Conservation (phyloP, 768 basidiomycete species). For the Mycena leptocephala region DNA sequence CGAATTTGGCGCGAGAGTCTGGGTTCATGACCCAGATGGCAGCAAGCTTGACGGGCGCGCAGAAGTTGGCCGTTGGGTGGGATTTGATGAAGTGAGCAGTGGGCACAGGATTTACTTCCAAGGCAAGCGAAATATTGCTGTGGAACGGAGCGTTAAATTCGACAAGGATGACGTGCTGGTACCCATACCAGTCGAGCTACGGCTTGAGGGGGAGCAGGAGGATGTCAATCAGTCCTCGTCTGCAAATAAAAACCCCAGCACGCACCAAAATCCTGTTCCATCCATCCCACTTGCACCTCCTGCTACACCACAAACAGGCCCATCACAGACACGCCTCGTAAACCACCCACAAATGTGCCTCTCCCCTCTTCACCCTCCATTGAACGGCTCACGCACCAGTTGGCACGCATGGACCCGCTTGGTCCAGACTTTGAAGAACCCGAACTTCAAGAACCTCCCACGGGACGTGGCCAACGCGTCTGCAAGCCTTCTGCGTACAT, state of each 20-base stretch:
- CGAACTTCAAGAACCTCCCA: background rate
- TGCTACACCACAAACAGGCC: background rate
- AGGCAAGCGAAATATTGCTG: slow-evolving; percentile 40
- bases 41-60: slow-evolving; percentile 46
- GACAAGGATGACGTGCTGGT: slow-evolving; percentile 30
- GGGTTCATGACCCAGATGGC: slow-evolving; percentile 38
- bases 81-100: slow-evolving; percentile 51
- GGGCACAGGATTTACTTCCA: slow-evolving; percentile 52
- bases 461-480: too few species aligned
- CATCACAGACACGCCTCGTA: background rate
- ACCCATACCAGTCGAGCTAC: slow-evolving; percentile 18
- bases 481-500: background rate
- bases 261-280: background rate
- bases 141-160: too few species aligned
- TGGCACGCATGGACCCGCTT: slow-evolving; percentile 19
- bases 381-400: background rate
- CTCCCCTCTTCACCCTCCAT: slow-evolving; percentile 1
- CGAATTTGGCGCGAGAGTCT: slow-evolving; percentile 38
- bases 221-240: slow-evolving; percentile 21
- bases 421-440: background rate
- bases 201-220: slow-evolving; percentile 42
- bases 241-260: slow-evolving; percentile 1
- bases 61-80: slow-evolving; percentile 51
- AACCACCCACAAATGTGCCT: background rate
- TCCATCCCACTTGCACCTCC: background rate